phyloP scores from a whole-genome alignment of 2,329 filamentous ascomycete genomes.

The Geoglossum cookeanum region DNA sequence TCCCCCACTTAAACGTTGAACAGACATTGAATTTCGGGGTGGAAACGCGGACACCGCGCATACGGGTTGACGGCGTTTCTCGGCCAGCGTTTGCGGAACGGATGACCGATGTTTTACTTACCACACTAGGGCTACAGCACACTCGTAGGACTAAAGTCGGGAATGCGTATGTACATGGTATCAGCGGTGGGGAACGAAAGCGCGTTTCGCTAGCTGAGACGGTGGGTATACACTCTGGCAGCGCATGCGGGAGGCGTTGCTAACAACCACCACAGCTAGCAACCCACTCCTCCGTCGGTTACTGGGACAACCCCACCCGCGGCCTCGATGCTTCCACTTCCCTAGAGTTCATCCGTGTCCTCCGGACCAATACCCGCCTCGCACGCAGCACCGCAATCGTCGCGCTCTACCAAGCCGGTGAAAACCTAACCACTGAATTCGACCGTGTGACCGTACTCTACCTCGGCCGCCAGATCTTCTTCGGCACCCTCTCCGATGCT shows the following conservation, averaged over 20 bases:
- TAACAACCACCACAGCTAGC: conserved; percentile 54
- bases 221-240: too few relatives aligned
- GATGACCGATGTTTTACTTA: too few relatives aligned
- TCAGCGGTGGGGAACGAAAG: too few relatives aligned
- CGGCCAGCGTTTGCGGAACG: conserved; percentile 55
- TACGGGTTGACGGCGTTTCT: conserved; percentile 37
- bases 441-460: conserved; percentile 60
- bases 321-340: conserved; percentile 51
- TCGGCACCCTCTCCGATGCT: conserved; percentile 40
- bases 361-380: conserved; percentile 65
- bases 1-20: conserved; percentile 56
- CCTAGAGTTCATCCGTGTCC: conserved; percentile 45
- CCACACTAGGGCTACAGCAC: too few relatives aligned
- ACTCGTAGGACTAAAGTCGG: too few relatives aligned
- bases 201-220: too few relatives aligned
- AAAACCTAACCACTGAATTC: conserved; percentile 61
- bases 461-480: conserved; percentile 61
- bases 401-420: conserved; percentile 68
- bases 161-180: too few relatives aligned
- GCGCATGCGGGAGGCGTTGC: too few relatives aligned
- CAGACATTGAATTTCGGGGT: conserved; percentile 68
- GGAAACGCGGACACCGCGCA: conserved; percentile 62
- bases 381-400: conserved; percentile 74
- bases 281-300: conserved; percentile 28
- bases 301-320: conserved; percentile 58